Conservation (phyloP, 148 eudicot genomes). For the Vaccinium myrtillus region DNA sequence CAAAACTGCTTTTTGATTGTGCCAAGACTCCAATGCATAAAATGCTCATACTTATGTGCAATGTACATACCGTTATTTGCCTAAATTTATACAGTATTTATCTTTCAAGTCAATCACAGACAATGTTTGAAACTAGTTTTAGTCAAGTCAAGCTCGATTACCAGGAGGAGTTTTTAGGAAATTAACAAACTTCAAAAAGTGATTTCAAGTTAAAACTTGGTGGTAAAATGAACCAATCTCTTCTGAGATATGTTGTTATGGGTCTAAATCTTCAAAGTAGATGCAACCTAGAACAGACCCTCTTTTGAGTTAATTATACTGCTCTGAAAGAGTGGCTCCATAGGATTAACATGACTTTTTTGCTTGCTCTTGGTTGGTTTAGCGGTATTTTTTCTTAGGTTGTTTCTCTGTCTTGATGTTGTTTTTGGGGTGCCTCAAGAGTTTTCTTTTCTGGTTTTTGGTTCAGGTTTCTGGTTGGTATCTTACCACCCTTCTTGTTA, state of each 20-base stretch:
- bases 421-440: too few relatives aligned
- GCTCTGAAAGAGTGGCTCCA: not conserved
- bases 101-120: not conserved
- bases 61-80: too few relatives aligned
- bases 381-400: too few relatives aligned
- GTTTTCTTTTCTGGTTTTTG: too few relatives aligned
- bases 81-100: not conserved
- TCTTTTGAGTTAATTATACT: not conserved
- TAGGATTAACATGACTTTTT: not conserved
- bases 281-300: not conserved
- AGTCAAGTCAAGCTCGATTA: not conserved
- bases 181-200: not conserved
- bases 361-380: too few relatives aligned
- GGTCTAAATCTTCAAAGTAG: not conserved
- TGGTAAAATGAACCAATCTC: not conserved
- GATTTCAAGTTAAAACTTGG: not conserved
- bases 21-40: too few relatives aligned
- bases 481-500: too few relatives aligned
- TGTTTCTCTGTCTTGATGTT: too few relatives aligned
- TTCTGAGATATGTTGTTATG: not conserved
- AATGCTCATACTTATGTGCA: too few relatives aligned
- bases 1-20: too few relatives aligned
- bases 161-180: not conserved
- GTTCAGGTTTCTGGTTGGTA: too few relatives aligned
- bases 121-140: not conserved